Base-by-base conservation (phyloP, 2,329 filamentous ascomycete genomes). In the Ceratocystis alfenasii region DNA sequence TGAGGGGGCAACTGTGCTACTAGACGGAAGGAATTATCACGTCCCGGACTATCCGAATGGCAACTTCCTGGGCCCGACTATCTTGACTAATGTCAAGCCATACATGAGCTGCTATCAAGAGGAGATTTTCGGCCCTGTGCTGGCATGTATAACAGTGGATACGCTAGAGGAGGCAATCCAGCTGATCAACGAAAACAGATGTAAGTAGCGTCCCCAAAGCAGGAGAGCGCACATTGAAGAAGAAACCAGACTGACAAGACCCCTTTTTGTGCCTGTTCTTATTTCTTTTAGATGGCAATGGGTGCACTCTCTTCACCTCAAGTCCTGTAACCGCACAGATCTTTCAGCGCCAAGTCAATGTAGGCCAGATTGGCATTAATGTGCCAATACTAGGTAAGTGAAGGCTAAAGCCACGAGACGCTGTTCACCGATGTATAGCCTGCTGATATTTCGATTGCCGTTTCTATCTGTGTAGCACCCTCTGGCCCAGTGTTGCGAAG, bases 121-220 rank as follows among this genome's bases (percentile, higher is more conserved):
- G 60, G 72, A 73, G 62, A 70, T 73, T 2, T 73, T 73, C 65
- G 72, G 72, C 5, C 72, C 72, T 3, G 70, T 71, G 15, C 55
- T 72, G 22, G 33, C 69, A 3, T 72, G 70, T 63, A 66, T 71
- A 5, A 66, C 68, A 6, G 69, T 71, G 12, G 65, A 67, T 28
- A 69, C 64, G 25, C 68, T 73, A 61, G 68, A 70, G 12, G 70
- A 73, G 45, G 72, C 72, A 2, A 67, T 73, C 8, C 65, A 67
- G 10, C 44, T 70, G 50, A 70, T 72, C 2, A 73, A 73, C 65
- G 68, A 81, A 68, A 71, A 70, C 36, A 33, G 66, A 45, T 70
- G 66, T 68, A 61, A 66, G 65, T 69, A 30, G 15, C 17, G n/a
- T n/a, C 17, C 33, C 15, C 30, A 20, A 10, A 50, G n/a, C 22